Evolutionary conservation across 2,329 filamentous ascomycete species (phyloP).

Genomic region (Epichloe amarillans): DNA sequence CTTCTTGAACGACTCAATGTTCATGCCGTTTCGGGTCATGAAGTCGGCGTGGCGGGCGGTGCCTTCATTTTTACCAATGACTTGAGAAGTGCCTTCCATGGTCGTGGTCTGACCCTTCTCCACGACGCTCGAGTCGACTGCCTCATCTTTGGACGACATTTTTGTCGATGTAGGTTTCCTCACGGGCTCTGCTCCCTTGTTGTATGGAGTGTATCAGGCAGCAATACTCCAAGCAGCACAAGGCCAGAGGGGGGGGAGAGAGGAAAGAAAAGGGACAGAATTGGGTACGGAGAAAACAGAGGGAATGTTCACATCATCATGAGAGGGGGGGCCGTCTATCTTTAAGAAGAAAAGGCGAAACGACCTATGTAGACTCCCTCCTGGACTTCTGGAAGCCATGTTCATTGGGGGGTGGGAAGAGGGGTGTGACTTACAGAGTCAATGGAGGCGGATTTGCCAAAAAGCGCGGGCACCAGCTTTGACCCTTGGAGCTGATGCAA

Average conservation of each 20-base stretch:
- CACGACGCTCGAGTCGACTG: slow-evolving; percentile 5
- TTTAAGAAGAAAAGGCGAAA: not conserved
- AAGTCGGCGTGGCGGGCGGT: slow-evolving; percentile 17
- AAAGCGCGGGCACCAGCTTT: not conserved
- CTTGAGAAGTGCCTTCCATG: slow-evolving; percentile 8
- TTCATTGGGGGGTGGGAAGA: not conserved
- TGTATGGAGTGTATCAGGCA: not conserved
- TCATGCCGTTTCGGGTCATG: slow-evolving; percentile 25
- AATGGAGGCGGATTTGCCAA: slow-evolving; percentile 1
- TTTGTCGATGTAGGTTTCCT: not conserved
- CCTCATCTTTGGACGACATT: slow-evolving; percentile 11
- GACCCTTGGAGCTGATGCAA: slow-evolving; percentile 1
- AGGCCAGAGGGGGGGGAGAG: not conserved
- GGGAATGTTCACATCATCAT: not conserved
- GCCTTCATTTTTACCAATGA: slow-evolving; percentile 7
- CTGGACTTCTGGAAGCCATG: slow-evolving; percentile 6
- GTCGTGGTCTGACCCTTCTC: slow-evolving; percentile 11
- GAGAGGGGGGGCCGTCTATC: not conserved
- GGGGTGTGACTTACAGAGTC: not conserved
- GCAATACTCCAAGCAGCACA: not conserved
- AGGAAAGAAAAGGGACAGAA: not conserved
- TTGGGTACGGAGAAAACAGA: too few relatives aligned
- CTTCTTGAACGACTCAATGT: slow-evolving; percentile 24
- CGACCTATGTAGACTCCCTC: not conserved
- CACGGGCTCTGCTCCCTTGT: not conserved